phyloP scores from a whole-genome alignment of 73 alveolate genomes.

The Blepharisma stoltei region DNA sequence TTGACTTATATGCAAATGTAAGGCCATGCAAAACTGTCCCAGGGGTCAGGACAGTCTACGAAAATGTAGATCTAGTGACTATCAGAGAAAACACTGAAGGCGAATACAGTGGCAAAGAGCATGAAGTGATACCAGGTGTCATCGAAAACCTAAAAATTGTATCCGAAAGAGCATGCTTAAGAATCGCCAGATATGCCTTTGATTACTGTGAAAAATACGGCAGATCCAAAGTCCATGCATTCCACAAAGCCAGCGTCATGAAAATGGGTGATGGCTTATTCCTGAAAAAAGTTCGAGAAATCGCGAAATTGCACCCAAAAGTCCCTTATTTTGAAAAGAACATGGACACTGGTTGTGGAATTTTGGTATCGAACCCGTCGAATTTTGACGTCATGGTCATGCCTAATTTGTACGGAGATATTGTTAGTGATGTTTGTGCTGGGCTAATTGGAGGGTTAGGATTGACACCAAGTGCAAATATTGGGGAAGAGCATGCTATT shows the following conservation, averaged over 20 bases:
- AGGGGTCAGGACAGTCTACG: constrained; percentile 59
- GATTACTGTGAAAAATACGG: constrained; percentile 61
- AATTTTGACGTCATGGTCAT: constrained; percentile 72
- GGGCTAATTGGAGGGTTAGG: constrained; percentile 83
- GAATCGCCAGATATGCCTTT: constrained; percentile 68
- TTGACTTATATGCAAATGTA: constrained; percentile 69
- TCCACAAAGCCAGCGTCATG: constrained; percentile 82
- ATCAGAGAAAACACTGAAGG: constrained; percentile 85
- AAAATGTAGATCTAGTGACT: constrained; percentile 68
- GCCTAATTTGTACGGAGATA: constrained; percentile 83
- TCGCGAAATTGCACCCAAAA: constrained; percentile 60
- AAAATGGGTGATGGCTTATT: constrained; percentile 76
- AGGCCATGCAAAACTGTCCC: constrained; percentile 71
- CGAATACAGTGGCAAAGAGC: constrained; percentile 76
- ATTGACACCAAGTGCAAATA: constrained; percentile 72
- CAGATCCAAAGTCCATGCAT: constrained; percentile 61
- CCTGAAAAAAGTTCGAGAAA: constrained; percentile 57
- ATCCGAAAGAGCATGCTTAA: constrained; percentile 60
- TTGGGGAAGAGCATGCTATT: constrained; percentile 64
- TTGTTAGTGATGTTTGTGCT: constrained; percentile 75
- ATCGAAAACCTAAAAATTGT: constrained; percentile 67
- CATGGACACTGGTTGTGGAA: constrained; percentile 62
- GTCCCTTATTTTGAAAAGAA: constrained; percentile 58
- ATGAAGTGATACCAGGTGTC: constrained; percentile 78
- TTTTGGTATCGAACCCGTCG: constrained; percentile 57